phyloP scores from a whole-genome alignment of 2,329 filamentous ascomycete genomes.

The Fusarium phyllophilum region DNA sequence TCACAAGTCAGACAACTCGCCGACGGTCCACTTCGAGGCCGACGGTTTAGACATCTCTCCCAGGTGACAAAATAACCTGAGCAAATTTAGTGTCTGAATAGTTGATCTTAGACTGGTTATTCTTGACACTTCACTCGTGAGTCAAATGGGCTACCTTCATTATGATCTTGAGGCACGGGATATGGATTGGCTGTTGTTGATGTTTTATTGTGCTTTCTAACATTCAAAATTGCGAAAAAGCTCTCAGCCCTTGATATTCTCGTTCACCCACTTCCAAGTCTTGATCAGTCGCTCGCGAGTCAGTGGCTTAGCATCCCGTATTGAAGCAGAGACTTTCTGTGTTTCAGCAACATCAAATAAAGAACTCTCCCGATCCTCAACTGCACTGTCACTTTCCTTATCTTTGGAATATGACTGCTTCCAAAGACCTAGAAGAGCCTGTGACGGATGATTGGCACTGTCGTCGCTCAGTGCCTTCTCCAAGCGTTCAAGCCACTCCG shows the following conservation, averaged over 20 bases:
- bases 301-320: conserved; percentile 22
- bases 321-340: conserved; percentile 8
- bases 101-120: rapidly evolving
- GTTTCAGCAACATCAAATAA: conserved; percentile 24
- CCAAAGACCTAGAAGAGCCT: conserved; percentile 40
- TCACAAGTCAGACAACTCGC: not conserved
- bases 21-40: not conserved
- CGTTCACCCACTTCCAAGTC: conserved; percentile 39
- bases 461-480: conserved; percentile 9
- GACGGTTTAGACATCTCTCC: not conserved
- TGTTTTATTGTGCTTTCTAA: not conserved
- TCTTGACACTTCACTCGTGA: rapidly evolving
- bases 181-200: not conserved
- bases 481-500: conserved; percentile 30
- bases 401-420: conserved; percentile 9
- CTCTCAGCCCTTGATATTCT: not conserved
- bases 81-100: not conserved
- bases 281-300: conserved; percentile 20
- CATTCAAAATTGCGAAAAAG: rapidly evolving
- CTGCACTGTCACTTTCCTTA: not conserved
- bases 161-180: rapidly evolving
- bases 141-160: not conserved
- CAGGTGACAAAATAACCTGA: rapidly evolving
- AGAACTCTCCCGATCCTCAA: rapidly evolving
- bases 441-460: conserved; percentile 25